A percentile compares a stretch with the other conserved stretches of the same genome.
phyloP scores from a whole-genome alignment of 164 flowering plant genomes.

The Vitis rotundifolia region DNA sequence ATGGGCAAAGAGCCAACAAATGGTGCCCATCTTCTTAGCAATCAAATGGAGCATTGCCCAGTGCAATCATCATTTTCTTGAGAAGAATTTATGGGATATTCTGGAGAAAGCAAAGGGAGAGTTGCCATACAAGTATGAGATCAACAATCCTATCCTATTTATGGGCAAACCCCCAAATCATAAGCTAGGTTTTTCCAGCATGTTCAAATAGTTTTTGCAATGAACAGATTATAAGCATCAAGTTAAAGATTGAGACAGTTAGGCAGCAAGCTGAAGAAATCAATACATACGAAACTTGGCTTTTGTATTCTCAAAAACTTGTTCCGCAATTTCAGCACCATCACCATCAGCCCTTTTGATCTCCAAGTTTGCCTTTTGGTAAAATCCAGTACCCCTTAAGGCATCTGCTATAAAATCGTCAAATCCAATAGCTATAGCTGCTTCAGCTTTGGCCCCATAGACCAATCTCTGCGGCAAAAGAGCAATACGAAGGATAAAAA shows the following conservation, averaged over 20 bases:
- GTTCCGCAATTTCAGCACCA: slow-evolving; percentile 80
- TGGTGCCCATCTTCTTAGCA: too few relatives aligned
- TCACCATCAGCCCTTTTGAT: slow-evolving; percentile 89
- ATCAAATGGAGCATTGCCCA: too few relatives aligned
- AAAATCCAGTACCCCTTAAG: slow-evolving; percentile 81
- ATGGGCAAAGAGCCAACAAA: too few relatives aligned
- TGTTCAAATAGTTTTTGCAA: too few relatives aligned
- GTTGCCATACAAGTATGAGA: too few relatives aligned
- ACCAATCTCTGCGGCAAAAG: slow-evolving; percentile 70
- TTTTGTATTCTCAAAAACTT: slow-evolving; percentile 93
- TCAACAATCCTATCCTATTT: too few relatives aligned
- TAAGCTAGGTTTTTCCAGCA: too few relatives aligned
- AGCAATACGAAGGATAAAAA: not conserved
- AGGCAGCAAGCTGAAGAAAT: slow-evolving; percentile 10
- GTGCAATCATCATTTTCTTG: too few relatives aligned
- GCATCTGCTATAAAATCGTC: slow-evolving; percentile 99
- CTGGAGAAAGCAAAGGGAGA: too few relatives aligned
- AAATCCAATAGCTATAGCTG: slow-evolving; percentile 94
- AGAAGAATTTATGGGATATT: too few relatives aligned
- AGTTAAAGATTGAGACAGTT: not conserved
- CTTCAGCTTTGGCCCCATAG: slow-evolving; percentile 96
- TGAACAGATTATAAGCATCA: not conserved
- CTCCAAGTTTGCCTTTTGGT: slow-evolving; percentile 85
- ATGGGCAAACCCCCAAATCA: too few relatives aligned
- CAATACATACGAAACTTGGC: slow-evolving; percentile 75